phyloP scores from a whole-genome alignment of 129 eudicot species.

The Solidago caesia region DNA sequence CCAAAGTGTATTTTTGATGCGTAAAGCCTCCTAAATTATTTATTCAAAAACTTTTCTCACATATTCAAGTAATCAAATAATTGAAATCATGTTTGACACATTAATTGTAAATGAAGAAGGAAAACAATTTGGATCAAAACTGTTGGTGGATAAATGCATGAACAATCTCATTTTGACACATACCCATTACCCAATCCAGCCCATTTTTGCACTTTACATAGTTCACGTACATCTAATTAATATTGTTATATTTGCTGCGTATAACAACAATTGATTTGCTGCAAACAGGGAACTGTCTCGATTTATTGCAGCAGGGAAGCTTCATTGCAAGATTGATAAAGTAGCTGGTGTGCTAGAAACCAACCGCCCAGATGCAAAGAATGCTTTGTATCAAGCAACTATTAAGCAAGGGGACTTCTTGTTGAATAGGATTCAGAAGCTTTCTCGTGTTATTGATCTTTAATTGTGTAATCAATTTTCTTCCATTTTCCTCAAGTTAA shows the following conservation, averaged over 20 bases:
- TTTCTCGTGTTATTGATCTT: slow-evolving; percentile 94
- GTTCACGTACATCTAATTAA: not conserved
- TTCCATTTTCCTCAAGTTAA: slow-evolving; percentile 4
- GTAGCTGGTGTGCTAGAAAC: slow-evolving; percentile 96
- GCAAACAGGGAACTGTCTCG: slow-evolving; percentile 83
- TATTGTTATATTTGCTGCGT: not conserved
- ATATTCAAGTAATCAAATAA: too few relatives aligned
- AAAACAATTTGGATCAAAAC: too few relatives aligned
- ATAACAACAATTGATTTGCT: not conserved
- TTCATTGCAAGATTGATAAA: slow-evolving; percentile 96
- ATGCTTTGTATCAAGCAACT: slow-evolving; percentile 94
- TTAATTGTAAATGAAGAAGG: too few relatives aligned
- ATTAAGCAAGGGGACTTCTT: slow-evolving; percentile 96
- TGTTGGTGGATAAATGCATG: too few relatives aligned
- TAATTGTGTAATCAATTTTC: slow-evolving; percentile 27
- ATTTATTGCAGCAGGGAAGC: slow-evolving; percentile 95
- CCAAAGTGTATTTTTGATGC: too few relatives aligned
- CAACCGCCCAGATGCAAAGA: slow-evolving; percentile 94
- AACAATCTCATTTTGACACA: too few relatives aligned
- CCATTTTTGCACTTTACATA: not conserved
- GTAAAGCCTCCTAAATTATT: too few relatives aligned
- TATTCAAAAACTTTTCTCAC: too few relatives aligned
- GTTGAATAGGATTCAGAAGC: slow-evolving; percentile 89
- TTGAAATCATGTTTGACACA: too few relatives aligned
- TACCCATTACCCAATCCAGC: too few relatives aligned